Evolutionary conservation across 805 yeast genomes (phyloP), one percentile per base, ranked within the genome.

Genomic region (Yamadazyma sp.): DNA sequence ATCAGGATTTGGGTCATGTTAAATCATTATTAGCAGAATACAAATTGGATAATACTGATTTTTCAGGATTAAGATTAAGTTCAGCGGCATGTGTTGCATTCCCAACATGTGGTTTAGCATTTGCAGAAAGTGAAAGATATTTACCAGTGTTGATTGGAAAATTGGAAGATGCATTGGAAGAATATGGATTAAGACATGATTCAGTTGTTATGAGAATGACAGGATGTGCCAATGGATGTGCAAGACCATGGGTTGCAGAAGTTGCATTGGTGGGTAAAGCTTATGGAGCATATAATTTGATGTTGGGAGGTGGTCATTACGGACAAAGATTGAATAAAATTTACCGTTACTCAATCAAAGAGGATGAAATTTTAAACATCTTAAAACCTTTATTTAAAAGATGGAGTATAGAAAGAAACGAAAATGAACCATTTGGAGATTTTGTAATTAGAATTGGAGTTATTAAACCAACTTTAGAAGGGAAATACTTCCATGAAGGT

Each of bases 191-290:
- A 50, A 83, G 95, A 56, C 96, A 88, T 52, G 98, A 91, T 62
- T 81, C 95, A 6, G 75, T 91, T 47, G 95, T 88, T 16, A 84
- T 91, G 95, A 80, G 98, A 70, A 89, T 91, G 97, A 91, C 97
- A 20, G 98, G 98, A 38, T 91, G 98, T 74, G 97, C 97, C 36
- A 91, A 91, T 60, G 98, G 98, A 48, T 91, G 98, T 71, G 93
- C 98, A 16, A 80, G 98, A 62, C 98, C 98, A 19, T 91, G 97
- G 97, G 67, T 91, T 33, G 98, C 97, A 4, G 98, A 91, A 61
- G 79, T 91, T 39, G 98, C 97, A 0, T 73, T 88, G 40, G 94
- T 91, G 39, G 98, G 98, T 60, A 91, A 91, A 60, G 96, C 98
- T 0, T 79, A 75, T 45, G 95, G 95, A 34, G 88, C 94, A 12